phyloP scores from a whole-genome alignment of 495 filamentous ascomycete species.

The Lasiosphaeriaceae sp. region DNA sequence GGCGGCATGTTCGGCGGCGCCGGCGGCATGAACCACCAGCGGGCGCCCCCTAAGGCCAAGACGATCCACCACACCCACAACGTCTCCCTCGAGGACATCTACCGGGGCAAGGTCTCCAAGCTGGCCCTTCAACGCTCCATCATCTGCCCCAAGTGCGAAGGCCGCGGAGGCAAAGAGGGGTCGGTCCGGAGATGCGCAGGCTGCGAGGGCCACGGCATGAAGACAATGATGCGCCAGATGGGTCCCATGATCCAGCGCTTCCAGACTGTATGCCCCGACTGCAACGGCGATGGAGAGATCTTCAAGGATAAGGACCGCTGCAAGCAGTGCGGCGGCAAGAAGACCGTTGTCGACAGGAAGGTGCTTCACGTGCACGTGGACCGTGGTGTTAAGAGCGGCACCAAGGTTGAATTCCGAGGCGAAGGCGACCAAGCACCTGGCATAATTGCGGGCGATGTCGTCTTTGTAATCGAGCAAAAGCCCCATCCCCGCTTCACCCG shows the following conservation, averaged over 20 bases:
- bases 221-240: constrained; percentile 99
- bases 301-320: constrained; percentile 95
- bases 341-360: constrained; percentile 95
- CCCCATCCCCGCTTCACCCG: constrained; percentile 91
- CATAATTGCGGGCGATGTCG: constrained; percentile 86
- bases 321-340: constrained; percentile 93
- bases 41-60: constrained; percentile 87
- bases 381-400: constrained; percentile 84
- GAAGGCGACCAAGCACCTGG: constrained; percentile 97
- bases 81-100: constrained; percentile 95
- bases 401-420: constrained; percentile 92
- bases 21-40: constrained; percentile 61
- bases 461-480: constrained; percentile 98
- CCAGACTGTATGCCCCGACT: constrained; percentile 98
- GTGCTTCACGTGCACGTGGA: constrained; percentile 98
- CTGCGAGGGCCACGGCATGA: constrained; percentile 94
- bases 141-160: constrained; percentile 92
- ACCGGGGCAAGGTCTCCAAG: constrained; percentile 96
- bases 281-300: constrained; percentile 92
- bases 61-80: constrained; percentile 98
- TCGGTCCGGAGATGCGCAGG: constrained; percentile 86
- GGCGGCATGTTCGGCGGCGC: constrained; percentile 85
- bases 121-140: constrained; percentile 95
- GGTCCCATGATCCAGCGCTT: constrained; percentile 99
- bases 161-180: constrained; percentile 95